Evolutionary conservation across 2,329 filamentous ascomycete species (phyloP), one percentile per base, ranked within the genome.

Genomic region (Leptographium procerum): DNA sequence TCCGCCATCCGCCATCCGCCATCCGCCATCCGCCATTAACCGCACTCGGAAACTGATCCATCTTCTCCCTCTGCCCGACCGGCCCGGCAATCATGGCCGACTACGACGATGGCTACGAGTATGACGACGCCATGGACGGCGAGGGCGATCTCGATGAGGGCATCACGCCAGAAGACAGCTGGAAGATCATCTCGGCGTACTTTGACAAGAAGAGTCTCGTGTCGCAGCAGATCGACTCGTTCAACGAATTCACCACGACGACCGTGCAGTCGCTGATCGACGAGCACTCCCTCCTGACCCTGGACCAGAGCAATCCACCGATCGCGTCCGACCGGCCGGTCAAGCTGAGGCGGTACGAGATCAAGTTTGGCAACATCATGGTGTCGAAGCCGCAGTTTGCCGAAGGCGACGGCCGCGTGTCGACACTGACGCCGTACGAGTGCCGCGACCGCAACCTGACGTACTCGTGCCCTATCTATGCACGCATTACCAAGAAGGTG

Each of bases 161-260:
- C 65, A 96, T 97, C 75, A 96, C 91, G 29, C 89, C 91, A 61
- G 94, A 97, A 77, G 95, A 99, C 75, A 96, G 91, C 78, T 99
- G 95, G 94, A 88, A 88, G 64, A 92, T 97, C 68, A 97, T 99
- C 70, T 91, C 89, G 59, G 88, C 94, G 11, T 97, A 96, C 78
- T 99, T 99, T 75, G 90, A 96, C 66, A 83, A 85, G 62, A 99
- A 97, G 75, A 92, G 94, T 67, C 81, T 99, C 34, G 94, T 96
- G 26, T 96, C 94, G 19, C 92, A 99, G 74, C 94, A 99, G 77
- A 86, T 97, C 62, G 92, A 97, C 71, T 99, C 95, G 0, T 99
- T 96, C 74, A 91, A 99, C 74, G 91, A 97, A 70, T 99, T 99
- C 68, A 91, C 94, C 59, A 86, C 87, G 61, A 91, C 89, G 26